Evolutionary conservation across 2,329 filamentous ascomycete genomes (phyloP), one percentile per base, ranked within the genome.

Genomic region (Penicillium glabrum): DNA sequence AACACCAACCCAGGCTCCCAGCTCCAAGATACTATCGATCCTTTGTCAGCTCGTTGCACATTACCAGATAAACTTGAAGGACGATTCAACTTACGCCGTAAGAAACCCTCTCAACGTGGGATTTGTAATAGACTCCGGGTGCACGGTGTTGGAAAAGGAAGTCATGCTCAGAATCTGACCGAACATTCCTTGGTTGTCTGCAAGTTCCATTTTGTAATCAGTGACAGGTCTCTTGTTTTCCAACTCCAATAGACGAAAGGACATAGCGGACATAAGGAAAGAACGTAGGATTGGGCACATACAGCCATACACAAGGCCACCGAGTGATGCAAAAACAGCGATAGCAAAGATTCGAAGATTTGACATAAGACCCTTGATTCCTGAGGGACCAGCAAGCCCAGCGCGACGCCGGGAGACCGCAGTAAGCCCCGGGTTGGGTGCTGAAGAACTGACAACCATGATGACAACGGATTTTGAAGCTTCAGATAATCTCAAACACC

Each of bases 231-330:
- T 39, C 5, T 6, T 39, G 8, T 10, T 11, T 10, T 11, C n/a
- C n/a, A 7, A 9, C 35, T 7, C 3, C 3, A 11, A 8, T 19
- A 2, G 35, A 5, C 13, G 8, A 19, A 6, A 16, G 2, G 4
- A 6, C 5, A 16, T n/a, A n/a, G n/a, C n/a, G n/a, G n/a, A n/a
- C n/a, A n/a, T n/a, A n/a, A n/a, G n/a, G n/a, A n/a, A n/a, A n/a
- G n/a, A n/a, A n/a, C n/a, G n/a, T n/a, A n/a, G n/a, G n/a, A n/a
- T n/a, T 3, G 19, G 35, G n/a, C 9, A 39, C 35, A 39, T 39
- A 39, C 35, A 39, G 35, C 35, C 35, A 19, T n/a, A 82, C 68
- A 46, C 44, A 46, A 46, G 27, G 27, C 44, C 44, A n/a, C 44
- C 44, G 13, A 46, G 44, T 16, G 44, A 46, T 16, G 44, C 44